Evolutionary conservation across 129 eudicot species (phyloP).

Genomic region (Erigeron canadensis): DNA sequence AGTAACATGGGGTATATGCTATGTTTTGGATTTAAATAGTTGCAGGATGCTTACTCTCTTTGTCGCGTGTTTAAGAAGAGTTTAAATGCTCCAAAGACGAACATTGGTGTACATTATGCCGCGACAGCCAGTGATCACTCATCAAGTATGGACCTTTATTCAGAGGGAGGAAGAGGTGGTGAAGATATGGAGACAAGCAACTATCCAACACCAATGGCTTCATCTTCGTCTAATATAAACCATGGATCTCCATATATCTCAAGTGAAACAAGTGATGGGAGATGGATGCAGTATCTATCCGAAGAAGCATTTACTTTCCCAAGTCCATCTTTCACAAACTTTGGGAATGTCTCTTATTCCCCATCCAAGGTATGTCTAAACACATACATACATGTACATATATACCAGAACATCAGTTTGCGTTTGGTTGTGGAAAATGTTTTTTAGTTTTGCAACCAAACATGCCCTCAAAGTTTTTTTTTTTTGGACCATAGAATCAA

Average conservation of each 20-base stretch:
- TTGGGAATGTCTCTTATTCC: slow-evolving; percentile 46
- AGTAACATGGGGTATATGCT: slow-evolving; percentile 6
- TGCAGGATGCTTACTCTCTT: slow-evolving; percentile 90
- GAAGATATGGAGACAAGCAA: slow-evolving; percentile 59
- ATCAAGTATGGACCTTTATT: slow-evolving; percentile 60
- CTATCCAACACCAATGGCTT: slow-evolving; percentile 47
- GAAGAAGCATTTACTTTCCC: slow-evolving; percentile 71
- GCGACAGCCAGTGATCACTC: slow-evolving; percentile 59
- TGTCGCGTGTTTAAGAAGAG: slow-evolving; percentile 95
- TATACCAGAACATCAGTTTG: neutral
- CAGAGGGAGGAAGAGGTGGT: slow-evolving; percentile 77
- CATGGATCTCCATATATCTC: slow-evolving; percentile 43
- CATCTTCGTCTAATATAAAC: slow-evolving; percentile 43
- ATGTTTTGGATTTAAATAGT: slow-evolving; percentile 25
- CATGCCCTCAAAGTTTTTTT: too few species aligned
- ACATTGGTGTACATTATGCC: slow-evolving; percentile 43
- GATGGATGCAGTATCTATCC: slow-evolving; percentile 85
- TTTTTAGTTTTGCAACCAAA: too few species aligned
- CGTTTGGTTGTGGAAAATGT: too few species aligned
- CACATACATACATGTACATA: neutral
- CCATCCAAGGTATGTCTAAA: slow-evolving; percentile 68
- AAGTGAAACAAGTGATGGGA: slow-evolving; percentile 46
- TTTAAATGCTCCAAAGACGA: slow-evolving; percentile 57
- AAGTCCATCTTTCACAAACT: slow-evolving; percentile 53
- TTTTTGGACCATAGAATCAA: neutral